These are phyloP conservation scores for Periglandula ipomoeae DNA, from an alignment of 2,329 filamentous ascomycete genomes.

Conservation along the genomic window DNA sequence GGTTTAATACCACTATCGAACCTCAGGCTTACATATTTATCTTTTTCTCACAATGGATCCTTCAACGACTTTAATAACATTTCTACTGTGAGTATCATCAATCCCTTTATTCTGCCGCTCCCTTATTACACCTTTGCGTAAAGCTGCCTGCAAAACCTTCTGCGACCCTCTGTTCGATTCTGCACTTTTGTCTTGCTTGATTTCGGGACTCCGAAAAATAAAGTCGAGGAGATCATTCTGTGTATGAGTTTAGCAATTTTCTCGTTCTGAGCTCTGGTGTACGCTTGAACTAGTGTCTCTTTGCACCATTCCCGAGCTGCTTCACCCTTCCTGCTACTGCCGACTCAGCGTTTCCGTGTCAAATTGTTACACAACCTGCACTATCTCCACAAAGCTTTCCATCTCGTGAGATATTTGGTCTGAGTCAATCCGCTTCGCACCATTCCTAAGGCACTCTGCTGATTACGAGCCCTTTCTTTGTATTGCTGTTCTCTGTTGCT, in stretches of 20 bases:
- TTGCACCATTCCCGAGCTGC: not conserved
- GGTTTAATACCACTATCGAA: not conserved
- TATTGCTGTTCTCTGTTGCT: not conserved
- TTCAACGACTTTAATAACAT: slow-evolving; percentile 58
- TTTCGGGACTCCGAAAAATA: too few relatives aligned
- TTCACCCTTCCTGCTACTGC: not conserved
- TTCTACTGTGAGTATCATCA: slow-evolving; percentile 48
- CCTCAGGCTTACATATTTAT: not conserved
- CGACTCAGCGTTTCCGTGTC: not conserved
- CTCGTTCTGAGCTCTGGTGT: not conserved
- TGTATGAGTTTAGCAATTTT: not conserved
- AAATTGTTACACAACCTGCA: not conserved
- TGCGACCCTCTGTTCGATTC: not conserved
- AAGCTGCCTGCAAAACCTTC: not conserved
- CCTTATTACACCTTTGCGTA: not conserved
- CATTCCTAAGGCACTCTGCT: not conserved
- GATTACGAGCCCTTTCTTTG: not conserved
- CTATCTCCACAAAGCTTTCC: not conserved
- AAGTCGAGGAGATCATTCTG: not conserved
- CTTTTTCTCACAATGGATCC: slow-evolving; percentile 39
- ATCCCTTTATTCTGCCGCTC: not conserved
- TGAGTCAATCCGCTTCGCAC: not conserved
- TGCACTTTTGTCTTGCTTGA: not conserved
- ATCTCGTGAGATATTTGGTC: not conserved
- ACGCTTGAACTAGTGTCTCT: not conserved